These are phyloP conservation scores for Starmerella vaccinii DNA, from an alignment of 805 yeast genomes.

Conservation along the genomic window DNA sequence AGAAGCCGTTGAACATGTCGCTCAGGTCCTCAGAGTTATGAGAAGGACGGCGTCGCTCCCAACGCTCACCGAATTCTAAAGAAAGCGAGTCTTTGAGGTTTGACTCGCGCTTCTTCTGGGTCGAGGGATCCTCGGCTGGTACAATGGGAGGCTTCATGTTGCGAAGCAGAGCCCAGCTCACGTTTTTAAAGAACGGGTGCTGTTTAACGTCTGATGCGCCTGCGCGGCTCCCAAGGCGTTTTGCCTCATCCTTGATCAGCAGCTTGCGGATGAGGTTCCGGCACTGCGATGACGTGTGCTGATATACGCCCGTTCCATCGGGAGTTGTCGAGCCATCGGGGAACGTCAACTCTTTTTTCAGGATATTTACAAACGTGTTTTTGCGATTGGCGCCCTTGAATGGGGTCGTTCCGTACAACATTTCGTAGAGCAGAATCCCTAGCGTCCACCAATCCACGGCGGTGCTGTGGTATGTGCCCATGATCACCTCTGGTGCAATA, in stretches of 20 bases:
- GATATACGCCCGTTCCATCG: constrained; percentile 33
- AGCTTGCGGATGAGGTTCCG: constrained; percentile 70
- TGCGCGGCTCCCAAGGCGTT: constrained; percentile 78
- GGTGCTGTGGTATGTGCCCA: constrained; percentile 94
- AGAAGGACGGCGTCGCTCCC: constrained; percentile 23
- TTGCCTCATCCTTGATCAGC: constrained; percentile 76
- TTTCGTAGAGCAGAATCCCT: constrained; percentile 85
- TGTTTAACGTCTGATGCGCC: constrained; percentile 93
- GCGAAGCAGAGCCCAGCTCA: constrained; percentile 91
- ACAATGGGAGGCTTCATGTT: constrained; percentile 93
- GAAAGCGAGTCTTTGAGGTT: constrained; percentile 22
- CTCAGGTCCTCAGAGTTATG: constrained; percentile 20
- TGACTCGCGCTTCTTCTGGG: constrained; percentile 1
- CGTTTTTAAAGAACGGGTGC: constrained; percentile 81
- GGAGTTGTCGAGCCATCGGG: constrained; percentile 39
- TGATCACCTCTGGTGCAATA: constrained; percentile 95
- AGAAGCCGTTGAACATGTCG: constrained; percentile 25
- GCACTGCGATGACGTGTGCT: constrained; percentile 61
- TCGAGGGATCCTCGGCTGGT: constrained; percentile 48
- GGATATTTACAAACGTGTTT: constrained; percentile 76
- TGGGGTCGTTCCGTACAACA: constrained; percentile 93
- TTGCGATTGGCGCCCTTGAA: constrained; percentile 86
- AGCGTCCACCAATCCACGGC: constrained; percentile 99
- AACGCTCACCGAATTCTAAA: constrained; percentile 26
- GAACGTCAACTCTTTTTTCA: constrained; percentile 74